Evolutionary conservation across 1,284 basidiomycete genomes (phyloP).

Genomic region (Puccinia novopanici): DNA sequence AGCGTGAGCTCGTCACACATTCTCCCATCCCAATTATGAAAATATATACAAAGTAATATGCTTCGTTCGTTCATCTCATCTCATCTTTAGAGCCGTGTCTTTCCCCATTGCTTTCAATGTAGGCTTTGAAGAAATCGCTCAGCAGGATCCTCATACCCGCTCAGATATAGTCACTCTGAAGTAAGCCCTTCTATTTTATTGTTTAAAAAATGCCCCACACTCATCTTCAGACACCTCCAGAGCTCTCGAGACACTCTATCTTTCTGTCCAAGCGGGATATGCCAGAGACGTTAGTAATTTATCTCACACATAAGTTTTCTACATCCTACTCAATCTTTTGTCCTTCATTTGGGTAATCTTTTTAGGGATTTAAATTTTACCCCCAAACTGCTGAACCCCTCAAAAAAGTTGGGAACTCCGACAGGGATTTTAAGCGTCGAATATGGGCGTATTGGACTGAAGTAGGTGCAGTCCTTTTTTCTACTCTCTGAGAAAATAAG

Average conservation of each 20-base stretch:
- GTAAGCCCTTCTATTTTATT: constrained; percentile 22
- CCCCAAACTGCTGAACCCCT: constrained; percentile 21
- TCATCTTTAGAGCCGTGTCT: constrained; percentile 23
- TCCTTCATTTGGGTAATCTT: background rate
- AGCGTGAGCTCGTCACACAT: constrained; percentile 22
- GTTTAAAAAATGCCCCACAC: background rate
- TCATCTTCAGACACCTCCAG: background rate
- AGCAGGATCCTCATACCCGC: constrained; percentile 20
- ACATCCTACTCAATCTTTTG: too few species aligned
- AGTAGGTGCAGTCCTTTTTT: constrained; percentile 5
- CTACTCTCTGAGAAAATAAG: too few species aligned
- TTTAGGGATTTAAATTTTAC: constrained; percentile 49
- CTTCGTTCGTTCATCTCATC: background rate
- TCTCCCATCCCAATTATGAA: background rate
- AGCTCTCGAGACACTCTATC: constrained; percentile 41
- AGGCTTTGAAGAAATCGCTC: constrained; percentile 40
- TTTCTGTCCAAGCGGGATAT: constrained; percentile 39
- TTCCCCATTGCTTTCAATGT: constrained; percentile 47
- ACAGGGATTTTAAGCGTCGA: constrained; percentile 35
- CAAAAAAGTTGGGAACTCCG: constrained; percentile 21
- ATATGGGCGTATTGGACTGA: constrained; percentile 51
- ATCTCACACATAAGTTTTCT: too few species aligned
- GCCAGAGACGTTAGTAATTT: constrained; percentile 39
- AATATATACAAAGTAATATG: background rate
- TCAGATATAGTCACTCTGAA: constrained; percentile 37